Base-by-base conservation (phyloP, 768 basidiomycete species). In the Boletus fagicola region DNA sequence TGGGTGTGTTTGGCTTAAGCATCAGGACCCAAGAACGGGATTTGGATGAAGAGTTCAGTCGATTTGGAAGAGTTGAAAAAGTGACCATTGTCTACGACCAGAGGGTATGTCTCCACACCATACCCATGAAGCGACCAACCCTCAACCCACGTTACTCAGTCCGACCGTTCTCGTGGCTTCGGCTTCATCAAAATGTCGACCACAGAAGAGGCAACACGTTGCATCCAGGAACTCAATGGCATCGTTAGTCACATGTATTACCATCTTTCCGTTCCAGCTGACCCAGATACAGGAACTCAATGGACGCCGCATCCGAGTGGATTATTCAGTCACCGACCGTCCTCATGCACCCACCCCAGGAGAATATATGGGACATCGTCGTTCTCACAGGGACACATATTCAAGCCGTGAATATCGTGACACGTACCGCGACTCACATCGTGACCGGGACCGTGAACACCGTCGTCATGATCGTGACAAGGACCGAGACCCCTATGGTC, bases 1-100 rank as follows among this genome's bases (percentile, higher is more conserved):
- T 99, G 59, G 96, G 96, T 56, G 94, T 98, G n/a, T 99, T 98
- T 63, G 96, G 96, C n/a, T 77, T 98, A 42, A 95, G 93, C 65
- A 96, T 99, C 55, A 85, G 95, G 53, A 98, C 96, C 4, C 83
- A 87, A 53, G 96, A 99, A 69, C 84, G 90, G 42, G 96, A 98
- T 70, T 78, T 99, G 48, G 93, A 98, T 62, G 92, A 96, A 62
- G 94, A 97, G 73, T 98, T 99, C 65, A 84, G 78, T 65, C 83
- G 92, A 48, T 90, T 86, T 62, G 96, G 96, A 24, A 81, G 84
- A 36, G 94, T 97, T 49, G 91, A 94, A 71, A 98, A 97, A 73
- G 94, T 96, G 45, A 91, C 89, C 52, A 94, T 98, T 63, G 95
- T 98, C 13, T 97, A 97, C 67, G 95, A 98, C 74, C 94, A 96